Evolutionary conservation across 768 basidiomycete species (phyloP), one percentile per base, ranked within the genome.

Genomic region (Pulveroboletus frians): DNA sequence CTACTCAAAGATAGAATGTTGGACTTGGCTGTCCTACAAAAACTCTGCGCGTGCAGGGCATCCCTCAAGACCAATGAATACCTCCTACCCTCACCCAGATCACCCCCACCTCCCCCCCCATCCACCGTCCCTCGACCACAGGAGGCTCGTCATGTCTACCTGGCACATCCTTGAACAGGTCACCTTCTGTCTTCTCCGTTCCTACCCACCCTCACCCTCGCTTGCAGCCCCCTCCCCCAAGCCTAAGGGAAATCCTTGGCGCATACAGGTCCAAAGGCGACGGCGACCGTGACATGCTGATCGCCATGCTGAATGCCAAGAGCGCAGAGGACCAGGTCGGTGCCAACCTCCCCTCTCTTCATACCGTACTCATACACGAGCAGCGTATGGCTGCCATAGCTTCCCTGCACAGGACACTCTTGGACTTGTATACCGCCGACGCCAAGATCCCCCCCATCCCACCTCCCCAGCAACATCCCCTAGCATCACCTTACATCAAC

Each of bases 291-390:
- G 91, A 94, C 45, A 86, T 94, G 81, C 75, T 96, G 18, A 76
- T 95, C 31, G 81, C 90, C 56, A 88, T 96, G 78, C 75, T 96
- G 43, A 91, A 87, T 52, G 92, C 92, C 62, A 96, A 96, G 73
- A 79, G 83, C 39, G 85, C 93, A 11, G 93, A 96, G 66, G 93
- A 96, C 64, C 88, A 95, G 79, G 91, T 90, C 55, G 36, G 80
- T 61, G 23, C 23, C 37, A 15, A 29, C 52, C 30, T 43, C 43
- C 49, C 44, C 47, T 39, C 46, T 47, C 43, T 32, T 52, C 43
- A 36, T 27, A 5, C 21, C 35, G 18, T 47, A 21, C 53, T 64
- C 32, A 65, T 27, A 2, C 15, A 7, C 29, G 13, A 26, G 39
- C 58, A 90, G 86, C 83, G 88, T 43, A 70, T 88, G 40, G 84